These are phyloP conservation scores for Sanghuangporus weigelae DNA, from an alignment of 1,284 basidiomycete species.

Conservation along the genomic window DNA sequence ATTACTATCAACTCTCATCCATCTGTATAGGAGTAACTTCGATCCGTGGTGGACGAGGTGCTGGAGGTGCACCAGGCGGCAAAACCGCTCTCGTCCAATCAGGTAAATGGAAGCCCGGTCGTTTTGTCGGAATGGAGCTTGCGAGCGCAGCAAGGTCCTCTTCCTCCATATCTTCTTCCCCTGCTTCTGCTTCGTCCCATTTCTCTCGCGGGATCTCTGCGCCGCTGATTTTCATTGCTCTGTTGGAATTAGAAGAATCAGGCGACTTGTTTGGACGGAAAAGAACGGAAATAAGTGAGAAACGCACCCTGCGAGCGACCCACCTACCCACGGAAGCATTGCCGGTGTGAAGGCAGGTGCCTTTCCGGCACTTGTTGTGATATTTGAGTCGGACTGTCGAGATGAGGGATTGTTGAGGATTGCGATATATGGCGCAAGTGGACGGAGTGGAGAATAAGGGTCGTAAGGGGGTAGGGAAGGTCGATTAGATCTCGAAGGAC, in stretches of 20 bases:
- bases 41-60: conserved; percentile 23
- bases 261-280: background rate
- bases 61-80: conserved; percentile 54
- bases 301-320: conserved; percentile 82
- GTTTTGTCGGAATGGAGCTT: conserved; percentile 26
- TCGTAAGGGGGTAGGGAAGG: conserved; percentile 51
- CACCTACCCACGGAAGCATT: conserved; percentile 87
- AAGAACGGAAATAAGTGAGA: conserved; percentile 11
- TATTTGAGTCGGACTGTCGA: conserved; percentile 30
- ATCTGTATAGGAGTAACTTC: conserved; percentile 34
- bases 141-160: conserved; percentile 23
- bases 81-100: conserved; percentile 76
- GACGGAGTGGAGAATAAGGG: conserved; percentile 66
- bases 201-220: conserved; percentile 76
- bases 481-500: conserved; percentile 33
- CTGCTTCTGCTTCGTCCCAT: conserved; percentile 69
- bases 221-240: conserved; percentile 79
- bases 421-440: conserved; percentile 64
- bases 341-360: conserved; percentile 83
- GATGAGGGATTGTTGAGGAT: conserved; percentile 81
- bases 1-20: conserved; percentile 25
- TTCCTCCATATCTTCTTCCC: conserved; percentile 37
- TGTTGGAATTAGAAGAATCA: conserved; percentile 23
- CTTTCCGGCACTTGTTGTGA: conserved; percentile 58
- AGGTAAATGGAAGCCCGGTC: conserved; percentile 46